Base-by-base conservation (phyloP, 2,329 filamentous ascomycete species). In the Didymella arachidicola region DNA sequence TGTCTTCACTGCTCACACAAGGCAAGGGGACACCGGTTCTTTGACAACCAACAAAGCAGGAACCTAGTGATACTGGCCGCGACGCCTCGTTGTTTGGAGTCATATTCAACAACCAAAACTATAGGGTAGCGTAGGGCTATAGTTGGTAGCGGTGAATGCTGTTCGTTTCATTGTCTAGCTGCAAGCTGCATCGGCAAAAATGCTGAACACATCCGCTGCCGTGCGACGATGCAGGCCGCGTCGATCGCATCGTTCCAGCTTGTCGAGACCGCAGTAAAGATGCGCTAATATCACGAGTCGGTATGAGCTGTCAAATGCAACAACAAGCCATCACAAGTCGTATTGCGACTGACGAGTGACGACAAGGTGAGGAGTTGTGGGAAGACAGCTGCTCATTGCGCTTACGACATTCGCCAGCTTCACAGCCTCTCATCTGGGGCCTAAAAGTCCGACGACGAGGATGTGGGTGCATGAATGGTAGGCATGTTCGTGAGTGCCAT, bases 131-230 rank as follows among this genome's bases (percentile, higher is more conserved):
- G 41, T 45, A 51, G 25, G 46, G 38, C 50, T 54, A 38, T 30
- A 46, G 32, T 55, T 26, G 46, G 50, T 47, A 46, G 57, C 57
- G 51, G 47, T 51, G 57, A 47, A 56, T 51, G 57, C 57, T 56
- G 57, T 60, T 46, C 41, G 50, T 36, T 46, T 50, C 34, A 43
- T 38, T 32, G 42, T 47, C 46, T 52, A 41, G 41, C 51, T 45
- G 56, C 55, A 43, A 25, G 29, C 52, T 36, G 50, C 51, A 51
- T 29, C 57, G 57, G 57, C 46, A 60, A 38, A 25, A 36, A 48
- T 48, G 43, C 42, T 26, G 22, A 43, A 19, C 30, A 34, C 46
- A 54, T 55, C 57, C 57, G 57, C 46, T 51, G 57, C 43, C 42
- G 57, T 60, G 36, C 52, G 27, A 60, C 52, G 43, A 41, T 43